Conservation (phyloP, 257 asterid genomes). For the Mitragyna speciosa region DNA sequence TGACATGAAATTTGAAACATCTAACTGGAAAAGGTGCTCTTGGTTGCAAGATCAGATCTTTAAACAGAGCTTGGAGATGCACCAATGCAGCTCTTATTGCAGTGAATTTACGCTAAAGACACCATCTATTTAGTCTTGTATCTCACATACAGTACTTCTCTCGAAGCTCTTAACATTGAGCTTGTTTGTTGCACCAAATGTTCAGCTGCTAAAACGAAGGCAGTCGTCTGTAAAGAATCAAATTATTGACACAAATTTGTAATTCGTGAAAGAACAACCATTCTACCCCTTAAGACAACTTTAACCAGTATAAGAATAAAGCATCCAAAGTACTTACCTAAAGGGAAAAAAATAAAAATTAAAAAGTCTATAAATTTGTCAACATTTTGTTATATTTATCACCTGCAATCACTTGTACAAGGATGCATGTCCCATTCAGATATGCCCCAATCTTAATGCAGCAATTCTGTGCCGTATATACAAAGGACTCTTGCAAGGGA, state of each 20-base stretch:
- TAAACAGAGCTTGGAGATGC: neutral
- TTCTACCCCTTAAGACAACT: neutral
- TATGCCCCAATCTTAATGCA: neutral
- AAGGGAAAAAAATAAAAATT: neutral
- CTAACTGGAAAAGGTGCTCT: neutral
- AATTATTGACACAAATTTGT: neutral
- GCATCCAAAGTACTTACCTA: constrained; percentile 3
- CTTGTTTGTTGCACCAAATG: neutral
- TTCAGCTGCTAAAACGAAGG: neutral
- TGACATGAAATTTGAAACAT: neutral
- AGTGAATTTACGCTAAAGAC: neutral
- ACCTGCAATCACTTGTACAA: constrained; percentile 6
- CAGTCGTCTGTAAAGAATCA: neutral
- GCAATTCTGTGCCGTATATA: neutral
- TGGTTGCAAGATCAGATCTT: neutral
- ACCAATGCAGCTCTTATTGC: neutral
- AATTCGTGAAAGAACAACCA: neutral
- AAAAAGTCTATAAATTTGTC: neutral
- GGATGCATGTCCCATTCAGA: neutral
- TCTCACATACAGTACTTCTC: neutral
- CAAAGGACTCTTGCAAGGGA: constrained; percentile 4
- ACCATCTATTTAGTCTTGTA: neutral
- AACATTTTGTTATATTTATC: neutral
- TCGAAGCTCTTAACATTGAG: neutral
- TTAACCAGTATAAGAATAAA: neutral